These are phyloP conservation scores for Lepidium africanum DNA, from an alignment of 345 rosid species.

Conservation along the genomic window DNA sequence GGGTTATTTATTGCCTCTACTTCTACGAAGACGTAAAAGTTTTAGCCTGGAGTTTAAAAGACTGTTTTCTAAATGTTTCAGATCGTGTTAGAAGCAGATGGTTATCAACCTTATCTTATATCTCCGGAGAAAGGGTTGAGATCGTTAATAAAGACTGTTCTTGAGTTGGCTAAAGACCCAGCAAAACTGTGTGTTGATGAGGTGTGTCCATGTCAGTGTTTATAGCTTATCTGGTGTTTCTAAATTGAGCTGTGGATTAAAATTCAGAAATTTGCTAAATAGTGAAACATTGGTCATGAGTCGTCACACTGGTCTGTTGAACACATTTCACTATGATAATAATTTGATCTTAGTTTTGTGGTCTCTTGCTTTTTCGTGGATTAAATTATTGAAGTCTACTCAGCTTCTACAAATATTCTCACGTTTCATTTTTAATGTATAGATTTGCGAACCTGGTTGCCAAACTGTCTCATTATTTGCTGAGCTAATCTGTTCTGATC, in stretches of 20 bases:
- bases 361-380: no score
- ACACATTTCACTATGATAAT: neutral
- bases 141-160: conserved; percentile 65
- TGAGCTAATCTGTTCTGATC: neutral
- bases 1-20: conserved; percentile 5
- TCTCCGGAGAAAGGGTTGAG: conserved; percentile 82
- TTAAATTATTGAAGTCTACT: neutral
- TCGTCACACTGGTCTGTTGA: conserved; percentile 8
- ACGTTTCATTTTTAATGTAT: conserved; percentile 1
- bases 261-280: neutral
- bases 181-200: conserved; percentile 74
- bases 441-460: neutral
- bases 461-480: neutral
- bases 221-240: neutral
- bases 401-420: neutral
- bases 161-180: conserved; percentile 77
- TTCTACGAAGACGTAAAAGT: neutral
- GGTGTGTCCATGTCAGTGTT: conserved; percentile 33
- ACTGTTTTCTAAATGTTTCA: conserved; percentile 20
- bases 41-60: neutral
- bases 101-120: conserved; percentile 82
- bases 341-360: neutral
- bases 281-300: neutral
- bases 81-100: conserved; percentile 84
- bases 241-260: neutral